Evolutionary conservation across 306 rosid genomes (phyloP), one percentile per base, ranked within the genome.

Genomic region (Rubus parviflorus): DNA sequence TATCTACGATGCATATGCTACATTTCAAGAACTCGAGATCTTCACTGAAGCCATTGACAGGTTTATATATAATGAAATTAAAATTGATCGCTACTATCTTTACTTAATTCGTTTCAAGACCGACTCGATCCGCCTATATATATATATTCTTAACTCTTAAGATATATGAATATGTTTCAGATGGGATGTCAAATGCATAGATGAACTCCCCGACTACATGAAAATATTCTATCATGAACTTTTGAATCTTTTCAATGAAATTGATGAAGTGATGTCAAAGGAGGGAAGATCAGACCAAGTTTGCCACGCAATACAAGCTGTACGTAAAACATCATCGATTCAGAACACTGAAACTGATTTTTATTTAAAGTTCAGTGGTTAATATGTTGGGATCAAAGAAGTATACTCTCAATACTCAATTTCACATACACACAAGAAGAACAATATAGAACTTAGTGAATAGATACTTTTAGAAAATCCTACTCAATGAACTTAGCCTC

Each of bases 1-100:
- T 46, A 72, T 73, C 10, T 90, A 87, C 54, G 94, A 87, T 53
- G 81, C 52, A 1, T 84, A 78, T 67, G 91, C 90, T 6, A 82
- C 88, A 22, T 11, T 84, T 14, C 85, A 87, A 20, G 94, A 89
- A 8, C 75, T 89, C 3, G 80, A 65, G 43, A 68, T 80, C 51
- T 77, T 89, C 30, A 87, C 85, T 5, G 7, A 58, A 10, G 90
- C 86, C 74, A 53, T 86, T 10, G 67, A 82, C 19, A 87, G 87
- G 91, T 86, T 7, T n/a, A n/a, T n/a, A n/a, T 78, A 25, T 25
- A 25, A 25, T 25, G 30, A 9, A 35, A 2, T 15, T 20, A 51
- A 38, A 22, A 25, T 25, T 1, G 30, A 25, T 25, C 1, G 30
- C 30, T 25, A 25, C 30, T 0, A 25, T 25, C 30, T 0, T 25